These are phyloP conservation scores for Pestalotiopsis sp. DNA, from an alignment of 2,329 filamentous ascomycete genomes.

Conservation along the genomic window DNA sequence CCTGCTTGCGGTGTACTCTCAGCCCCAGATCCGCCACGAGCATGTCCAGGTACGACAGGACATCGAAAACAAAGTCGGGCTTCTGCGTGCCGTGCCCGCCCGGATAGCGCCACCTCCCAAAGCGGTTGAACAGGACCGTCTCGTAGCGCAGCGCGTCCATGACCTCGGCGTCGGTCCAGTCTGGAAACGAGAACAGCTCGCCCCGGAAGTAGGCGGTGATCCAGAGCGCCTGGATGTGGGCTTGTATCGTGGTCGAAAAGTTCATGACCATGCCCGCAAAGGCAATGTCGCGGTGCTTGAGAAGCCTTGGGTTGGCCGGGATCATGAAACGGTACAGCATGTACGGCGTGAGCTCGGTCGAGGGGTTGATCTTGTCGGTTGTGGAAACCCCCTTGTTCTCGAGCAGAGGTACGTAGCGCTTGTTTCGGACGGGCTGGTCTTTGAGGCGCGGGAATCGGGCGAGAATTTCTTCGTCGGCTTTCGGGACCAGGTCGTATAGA, in stretches of 20 bases:
- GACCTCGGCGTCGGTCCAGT: slow-evolving; percentile 26
- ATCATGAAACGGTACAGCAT: slow-evolving; percentile 48
- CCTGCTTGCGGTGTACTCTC: slow-evolving; percentile 54
- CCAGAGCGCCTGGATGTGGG: slow-evolving; percentile 54
- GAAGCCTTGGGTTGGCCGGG: slow-evolving; percentile 36
- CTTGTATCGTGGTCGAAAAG: slow-evolving; percentile 43
- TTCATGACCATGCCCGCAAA: slow-evolving; percentile 50
- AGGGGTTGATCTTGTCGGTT: slow-evolving; percentile 23
- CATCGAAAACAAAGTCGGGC: slow-evolving; percentile 77
- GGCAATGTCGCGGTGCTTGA: slow-evolving; percentile 43
- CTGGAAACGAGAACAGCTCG: slow-evolving; percentile 31
- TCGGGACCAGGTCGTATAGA: slow-evolving; percentile 30
- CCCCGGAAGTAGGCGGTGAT: slow-evolving; percentile 57
- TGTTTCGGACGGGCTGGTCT: slow-evolving; percentile 47
- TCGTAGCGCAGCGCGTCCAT: slow-evolving; percentile 50
- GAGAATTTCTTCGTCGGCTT: slow-evolving; percentile 52
- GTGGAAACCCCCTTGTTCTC: slow-evolving; percentile 30
- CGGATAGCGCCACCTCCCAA: slow-evolving; percentile 70
- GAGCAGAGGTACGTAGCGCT: slow-evolving; percentile 44
- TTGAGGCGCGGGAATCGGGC: slow-evolving; percentile 49
- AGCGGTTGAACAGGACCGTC: slow-evolving; percentile 66
- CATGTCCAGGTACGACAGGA: slow-evolving; percentile 71
- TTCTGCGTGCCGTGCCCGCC: slow-evolving; percentile 62
- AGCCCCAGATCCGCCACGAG: slow-evolving; percentile 68
- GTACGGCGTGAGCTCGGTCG: slow-evolving; percentile 32